phyloP scores from a whole-genome alignment of 192 early-diverging fungal genomes.

The Umbelopsis sp. region DNA sequence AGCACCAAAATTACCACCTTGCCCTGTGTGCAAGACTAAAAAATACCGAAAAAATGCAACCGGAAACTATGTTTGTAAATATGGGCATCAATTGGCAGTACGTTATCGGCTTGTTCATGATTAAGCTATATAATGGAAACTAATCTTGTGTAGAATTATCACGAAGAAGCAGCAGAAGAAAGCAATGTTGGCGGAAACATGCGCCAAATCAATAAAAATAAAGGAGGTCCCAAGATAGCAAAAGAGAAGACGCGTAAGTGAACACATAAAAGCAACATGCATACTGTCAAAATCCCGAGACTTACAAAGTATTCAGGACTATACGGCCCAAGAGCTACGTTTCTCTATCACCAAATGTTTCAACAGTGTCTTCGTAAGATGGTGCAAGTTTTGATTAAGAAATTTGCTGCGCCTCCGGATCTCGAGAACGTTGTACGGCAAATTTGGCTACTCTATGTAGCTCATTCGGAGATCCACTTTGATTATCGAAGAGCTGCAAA shows the following conservation, averaged over 20 bases:
- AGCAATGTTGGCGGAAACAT: not conserved
- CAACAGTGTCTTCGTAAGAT: slow-evolving; percentile 28
- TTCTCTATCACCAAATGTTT: slow-evolving; percentile 16
- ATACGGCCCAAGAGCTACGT: slow-evolving; percentile 12
- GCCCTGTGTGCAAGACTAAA: slow-evolving; percentile 30
- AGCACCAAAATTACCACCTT: slow-evolving; percentile 7
- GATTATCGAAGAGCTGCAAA: not conserved
- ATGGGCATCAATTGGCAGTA: slow-evolving; percentile 42
- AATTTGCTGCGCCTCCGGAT: slow-evolving; percentile 31
- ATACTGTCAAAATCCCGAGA: too few species aligned
- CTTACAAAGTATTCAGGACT: slow-evolving; percentile 5
- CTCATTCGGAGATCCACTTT: slow-evolving; percentile 16
- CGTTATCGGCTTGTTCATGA: not conserved
- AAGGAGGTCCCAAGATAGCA: not conserved
- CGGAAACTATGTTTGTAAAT: slow-evolving; percentile 33
- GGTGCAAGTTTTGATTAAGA: slow-evolving; percentile 21
- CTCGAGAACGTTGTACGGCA: slow-evolving; percentile 36
- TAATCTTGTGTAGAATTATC: slow-evolving; percentile 20
- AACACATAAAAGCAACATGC: too few species aligned
- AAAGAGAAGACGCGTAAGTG: not conserved
- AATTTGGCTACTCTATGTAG: slow-evolving; percentile 39
- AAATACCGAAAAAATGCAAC: slow-evolving; percentile 21
- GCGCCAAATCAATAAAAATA: not conserved
- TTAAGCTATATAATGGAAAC: not conserved
- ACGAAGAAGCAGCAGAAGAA: slow-evolving; percentile 29